Base-by-base conservation (phyloP, 176 grass and related monocot species). In the Rhipidocladum racemiflorum region DNA sequence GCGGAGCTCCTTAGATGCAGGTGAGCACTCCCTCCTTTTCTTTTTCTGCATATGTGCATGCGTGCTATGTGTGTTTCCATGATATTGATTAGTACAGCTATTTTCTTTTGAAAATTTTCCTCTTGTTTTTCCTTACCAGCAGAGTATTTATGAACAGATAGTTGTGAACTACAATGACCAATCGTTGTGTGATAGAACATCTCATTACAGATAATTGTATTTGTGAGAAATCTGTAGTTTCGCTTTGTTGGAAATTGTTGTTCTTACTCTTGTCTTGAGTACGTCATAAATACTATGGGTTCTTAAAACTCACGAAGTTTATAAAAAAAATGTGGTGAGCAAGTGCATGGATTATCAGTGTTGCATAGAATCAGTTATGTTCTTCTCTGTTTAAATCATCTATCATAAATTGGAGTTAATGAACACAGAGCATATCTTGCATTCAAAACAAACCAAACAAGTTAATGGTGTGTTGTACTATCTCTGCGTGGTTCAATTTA, bases 1-100 rank as follows among this genome's bases (percentile, higher is more conserved):
- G 45, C 85, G 92, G 48, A 85, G 68, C 66, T 92, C 92, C 23
- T 87, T 89, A 75, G 87, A 85, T 81, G 87, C 77, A 85, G 83
- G 87, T 89, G 65, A 85, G 35, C 35, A 62, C 28, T 15, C 16
- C 4, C 18, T 13, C 7, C 6, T n/a, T 65, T 74, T 34, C 13
- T 74, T 55, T 4, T 49, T 76, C 9, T 46, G 0, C 29, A 21
- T n/a, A 29, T 5, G 18, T 76, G 13, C 34, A 32, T 69, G 12
- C 24, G 32, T 76, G 36, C 39, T 68, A 43, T 6, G 24, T 73
- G 14, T 62, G 30, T 29, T 75, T 4, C 9, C 30, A 68, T 55
- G n/a, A 68, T 55, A 56, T 36, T 74, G 10, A 81, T 57, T 63
- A 45, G 5, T 53, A 45, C 4, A 15, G 57, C 57, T 10, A 50